A percentile compares a stretch with the other conserved stretches of the same genome.
Conservation (phyloP, 768 basidiomycete genomes). For the Russula vinacea region DNA sequence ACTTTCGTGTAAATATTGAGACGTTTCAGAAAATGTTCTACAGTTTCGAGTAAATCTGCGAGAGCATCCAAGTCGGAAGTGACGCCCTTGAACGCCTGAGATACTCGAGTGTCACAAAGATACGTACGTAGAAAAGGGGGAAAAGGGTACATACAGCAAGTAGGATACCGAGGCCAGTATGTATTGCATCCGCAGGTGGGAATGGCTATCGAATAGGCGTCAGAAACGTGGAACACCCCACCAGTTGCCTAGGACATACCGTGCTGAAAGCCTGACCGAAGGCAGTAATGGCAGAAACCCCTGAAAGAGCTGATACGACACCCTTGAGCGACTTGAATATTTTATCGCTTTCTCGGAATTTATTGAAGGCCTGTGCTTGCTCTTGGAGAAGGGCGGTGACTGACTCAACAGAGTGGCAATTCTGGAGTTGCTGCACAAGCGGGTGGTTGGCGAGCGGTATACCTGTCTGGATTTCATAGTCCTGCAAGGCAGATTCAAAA, state of each 20-base stretch:
- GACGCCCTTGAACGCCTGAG: neutral
- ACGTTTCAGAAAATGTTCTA: neutral
- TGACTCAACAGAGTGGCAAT: neutral
- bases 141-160: neutral
- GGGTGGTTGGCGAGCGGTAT: too few species aligned
- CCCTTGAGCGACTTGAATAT: neutral
- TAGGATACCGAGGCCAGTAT: neutral
- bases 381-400: neutral
- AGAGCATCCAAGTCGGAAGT: neutral
- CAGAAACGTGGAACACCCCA: neutral
- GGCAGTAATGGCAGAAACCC: neutral
- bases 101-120: neutral
- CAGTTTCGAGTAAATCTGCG: neutral
- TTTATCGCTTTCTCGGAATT: neutral
- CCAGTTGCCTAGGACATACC: neutral
- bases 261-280: neutral
- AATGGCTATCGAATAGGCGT: constrained; percentile 32
- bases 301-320: neutral
- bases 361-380: neutral
- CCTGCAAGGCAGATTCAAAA: neutral
- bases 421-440: neutral
- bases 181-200: neutral
- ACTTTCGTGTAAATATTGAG: neutral
- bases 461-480: neutral
- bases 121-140: neutral